Base-by-base conservation (phyloP, 305 asterid genomes). In the Ruellia speciosa region DNA sequence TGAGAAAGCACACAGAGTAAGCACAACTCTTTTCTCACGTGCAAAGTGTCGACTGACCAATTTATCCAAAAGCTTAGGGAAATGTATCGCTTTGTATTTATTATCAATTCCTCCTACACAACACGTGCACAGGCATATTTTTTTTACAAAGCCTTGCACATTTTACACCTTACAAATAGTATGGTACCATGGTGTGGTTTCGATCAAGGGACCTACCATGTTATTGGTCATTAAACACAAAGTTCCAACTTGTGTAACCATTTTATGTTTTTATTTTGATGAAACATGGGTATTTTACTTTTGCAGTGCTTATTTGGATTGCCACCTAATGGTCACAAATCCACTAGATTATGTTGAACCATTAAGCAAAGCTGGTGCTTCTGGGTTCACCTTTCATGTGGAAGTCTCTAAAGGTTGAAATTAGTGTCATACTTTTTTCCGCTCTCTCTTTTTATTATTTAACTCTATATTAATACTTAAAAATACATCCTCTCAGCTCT, bases 251-350 rank as follows among this genome's bases (percentile, higher is more conserved):
- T 52, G 53, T 41, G 52, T 60, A 15, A 16, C 14, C 14, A 13
- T 20, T 56, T 46, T 3, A n/a, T 54, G 35, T 49, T 45, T 37
- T 46, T 40, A 47, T 48, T 40, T 59, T 48, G 13, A 52, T 5
- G 13, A 31, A 17, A 14, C 12, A n/a, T 14, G 48, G 28, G 12
- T 14, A 19, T 49, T 35, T 16, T 51, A 48, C 35, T 40, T 54
- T 66, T 73, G 58, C 94, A 92, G 96, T 31, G 95, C 96, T 39
- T 92, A 92, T 78, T 66, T 92, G 61, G 99, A 92, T 79, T 92
- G 94, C 76, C 96, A 92, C 71, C 81, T 92, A 41, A 88, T 92
- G 99, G 96, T 88, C 64, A 84, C 96, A 59, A 92, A 88, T 75
- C 99, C 99, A 58, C 76, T 84, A 45, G 99, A 92, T 75, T 88